Percentiles rank a stretch among this genome's conserved stretches.
Evolutionary conservation across 1,284 basidiomycete species (phyloP).

Genomic region (Rhodotorula sp.): DNA sequence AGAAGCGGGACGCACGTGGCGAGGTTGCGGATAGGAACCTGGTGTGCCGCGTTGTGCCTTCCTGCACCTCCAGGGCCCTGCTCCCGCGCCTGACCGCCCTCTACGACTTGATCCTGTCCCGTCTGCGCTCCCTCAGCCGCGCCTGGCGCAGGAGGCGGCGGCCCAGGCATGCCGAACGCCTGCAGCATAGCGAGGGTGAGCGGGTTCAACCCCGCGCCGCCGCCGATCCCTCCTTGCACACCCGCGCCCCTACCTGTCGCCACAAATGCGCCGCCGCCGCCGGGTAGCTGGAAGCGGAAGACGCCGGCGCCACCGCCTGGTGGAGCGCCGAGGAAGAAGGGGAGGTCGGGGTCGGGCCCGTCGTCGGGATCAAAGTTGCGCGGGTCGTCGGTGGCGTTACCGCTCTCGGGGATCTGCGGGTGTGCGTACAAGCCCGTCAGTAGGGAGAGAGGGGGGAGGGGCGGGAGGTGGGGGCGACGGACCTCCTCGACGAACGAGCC

Average conservation of each 20-base stretch:
- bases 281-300: constrained; percentile 10
- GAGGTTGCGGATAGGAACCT: constrained; percentile 34
- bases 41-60: background rate
- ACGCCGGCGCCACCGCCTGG: background rate
- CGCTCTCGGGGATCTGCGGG: constrained; percentile 14
- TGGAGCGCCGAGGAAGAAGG: background rate
- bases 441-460: background rate
- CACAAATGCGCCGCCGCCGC: constrained; percentile 6
- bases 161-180: constrained; percentile 13
- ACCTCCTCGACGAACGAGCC: constrained; percentile 34
- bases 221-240: background rate
- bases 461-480: background rate
- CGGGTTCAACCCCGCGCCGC: constrained; percentile 3
- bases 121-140: constrained; percentile 4
- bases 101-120: constrained; percentile 5
- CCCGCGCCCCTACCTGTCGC: background rate
- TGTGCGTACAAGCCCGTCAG: background rate
- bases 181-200: constrained; percentile 15
- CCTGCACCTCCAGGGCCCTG: background rate
- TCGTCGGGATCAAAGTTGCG: constrained; percentile 38
- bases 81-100: background rate
- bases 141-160: background rate
- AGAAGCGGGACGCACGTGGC: constrained; percentile 10
- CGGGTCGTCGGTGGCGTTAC: constrained; percentile 26
- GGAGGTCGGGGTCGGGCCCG: background rate